Conservation (phyloP, 1,284 basidiomycete genomes). For the Amylostereum chailletii region DNA sequence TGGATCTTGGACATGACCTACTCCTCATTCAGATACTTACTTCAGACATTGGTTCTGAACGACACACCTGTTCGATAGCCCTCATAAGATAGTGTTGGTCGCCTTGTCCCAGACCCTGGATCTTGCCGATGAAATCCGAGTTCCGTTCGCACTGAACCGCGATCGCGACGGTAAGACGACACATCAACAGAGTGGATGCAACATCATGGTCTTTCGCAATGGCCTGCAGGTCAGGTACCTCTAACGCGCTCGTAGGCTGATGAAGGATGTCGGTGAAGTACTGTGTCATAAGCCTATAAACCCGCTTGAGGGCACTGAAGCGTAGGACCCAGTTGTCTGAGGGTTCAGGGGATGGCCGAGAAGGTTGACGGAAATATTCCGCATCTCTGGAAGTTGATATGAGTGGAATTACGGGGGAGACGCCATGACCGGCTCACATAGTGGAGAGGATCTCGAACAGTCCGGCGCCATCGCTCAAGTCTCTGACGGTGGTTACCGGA, state of each 20-base stretch:
- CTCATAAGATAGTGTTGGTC: conserved; percentile 83
- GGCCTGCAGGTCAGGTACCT: conserved; percentile 75
- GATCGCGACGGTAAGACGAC: conserved; percentile 84
- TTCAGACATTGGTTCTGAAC: neutral
- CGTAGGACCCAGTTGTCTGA: conserved; percentile 87
- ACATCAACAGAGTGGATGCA: conserved; percentile 64
- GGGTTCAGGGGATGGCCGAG: conserved; percentile 44
- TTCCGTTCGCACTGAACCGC: conserved; percentile 87
- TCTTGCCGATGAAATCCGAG: conserved; percentile 75
- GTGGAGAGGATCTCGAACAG: conserved; percentile 64
- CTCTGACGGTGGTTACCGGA: conserved; percentile 49
- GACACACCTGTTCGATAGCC: conserved; percentile 72
- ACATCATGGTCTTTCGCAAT: conserved; percentile 70
- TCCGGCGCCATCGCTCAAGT: conserved; percentile 69
- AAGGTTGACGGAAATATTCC: conserved; percentile 65
- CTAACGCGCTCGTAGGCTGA: conserved; percentile 62
- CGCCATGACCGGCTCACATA: conserved; percentile 41
- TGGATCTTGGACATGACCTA: conserved; percentile 72
- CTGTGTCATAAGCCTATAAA: conserved; percentile 82
- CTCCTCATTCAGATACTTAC: conserved; percentile 4
- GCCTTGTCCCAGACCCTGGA: conserved; percentile 68
- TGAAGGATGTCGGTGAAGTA: conserved; percentile 77
- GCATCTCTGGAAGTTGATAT: conserved; percentile 48
- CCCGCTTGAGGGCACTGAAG: conserved; percentile 76
- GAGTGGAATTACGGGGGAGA: conserved; percentile 2